A percentile compares a stretch with the other conserved stretches of the same genome.
phyloP scores from a whole-genome alignment of 305 asterid species.

The Rubia occidens region DNA sequence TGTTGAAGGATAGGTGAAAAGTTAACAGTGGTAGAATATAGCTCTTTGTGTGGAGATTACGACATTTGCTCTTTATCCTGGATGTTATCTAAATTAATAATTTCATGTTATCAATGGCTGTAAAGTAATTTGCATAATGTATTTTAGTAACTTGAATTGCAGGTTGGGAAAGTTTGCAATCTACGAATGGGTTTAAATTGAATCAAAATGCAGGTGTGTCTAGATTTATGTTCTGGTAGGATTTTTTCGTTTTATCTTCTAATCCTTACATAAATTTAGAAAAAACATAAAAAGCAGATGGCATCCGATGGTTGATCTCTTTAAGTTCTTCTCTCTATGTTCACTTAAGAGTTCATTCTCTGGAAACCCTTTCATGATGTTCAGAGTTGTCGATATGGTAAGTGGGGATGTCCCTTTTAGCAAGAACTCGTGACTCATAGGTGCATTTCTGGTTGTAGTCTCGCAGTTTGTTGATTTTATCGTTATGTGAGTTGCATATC shows the following conservation, averaged over 20 bases:
- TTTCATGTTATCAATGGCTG: background rate
- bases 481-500: background rate
- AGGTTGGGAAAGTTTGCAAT: background rate
- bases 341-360: background rate
- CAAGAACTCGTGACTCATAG: background rate
- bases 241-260: background rate
- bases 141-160: background rate
- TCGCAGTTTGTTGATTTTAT: background rate
- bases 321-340: background rate
- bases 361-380: background rate
- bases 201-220: background rate
- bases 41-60: background rate
- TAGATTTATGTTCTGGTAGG: background rate
- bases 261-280: background rate
- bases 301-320: background rate
- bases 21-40: background rate
- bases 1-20: background rate
- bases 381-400: background rate
- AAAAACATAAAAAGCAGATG: background rate
- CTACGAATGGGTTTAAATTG: background rate
- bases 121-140: constrained; percentile 5
- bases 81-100: background rate
- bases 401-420: background rate
- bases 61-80: background rate
- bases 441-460: background rate